Base-by-base conservation (phyloP, 768 basidiomycete species). In the Collybiopsis confluens region DNA sequence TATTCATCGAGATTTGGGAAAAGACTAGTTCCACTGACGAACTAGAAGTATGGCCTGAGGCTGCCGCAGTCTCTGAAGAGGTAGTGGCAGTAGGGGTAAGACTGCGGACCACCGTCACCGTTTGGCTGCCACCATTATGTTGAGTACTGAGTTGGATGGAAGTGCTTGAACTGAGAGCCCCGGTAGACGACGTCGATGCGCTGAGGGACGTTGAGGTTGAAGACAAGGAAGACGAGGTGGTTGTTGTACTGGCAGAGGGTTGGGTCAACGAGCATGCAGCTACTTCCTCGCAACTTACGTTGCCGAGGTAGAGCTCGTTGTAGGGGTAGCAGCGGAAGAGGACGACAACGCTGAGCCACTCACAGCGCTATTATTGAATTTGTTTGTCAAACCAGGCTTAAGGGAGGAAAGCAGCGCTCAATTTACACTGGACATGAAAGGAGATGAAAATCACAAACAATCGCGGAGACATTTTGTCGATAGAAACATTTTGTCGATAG, bases 71-170 rank as follows among this genome's bases (percentile, higher is more conserved):
- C 18, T 37, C 37, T 15, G 40, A 20, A 52, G 50, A 13, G 30
- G 37, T 37, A 21, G 24, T 40, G 21, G 49, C 47, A 49, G 26
- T 49, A 38, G 35, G 4, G n/a, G 35, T 30, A n/a, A 42, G 15
- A 27, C 50, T 52, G 18, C 42, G 23, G 26, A 42, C 38, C 10
- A 52, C 36, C 3, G 50, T 52, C 4, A 52, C 30, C 38, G 50
- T 52, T 30, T 40, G 38, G 7, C 38, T 52, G 24, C 41, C 40
- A n/a, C 50, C 30, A 18, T 42, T 42, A 16, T 24, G 30, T 6
- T 41, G 24, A 43, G 41, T 52, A 30, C 24, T 41, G 13, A 52
- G 6, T 52, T 52, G 50, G 26, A 52, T 6, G n/a, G 49, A 51
- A 10, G 50, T 52, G 16, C 24, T 28, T 9, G 23, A 15, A 23